Percentiles rank a stretch among this genome's conserved stretches.
These are phyloP conservation scores for Flaveria robusta DNA, from an alignment of 129 eudicot species.

Conservation along the genomic window DNA sequence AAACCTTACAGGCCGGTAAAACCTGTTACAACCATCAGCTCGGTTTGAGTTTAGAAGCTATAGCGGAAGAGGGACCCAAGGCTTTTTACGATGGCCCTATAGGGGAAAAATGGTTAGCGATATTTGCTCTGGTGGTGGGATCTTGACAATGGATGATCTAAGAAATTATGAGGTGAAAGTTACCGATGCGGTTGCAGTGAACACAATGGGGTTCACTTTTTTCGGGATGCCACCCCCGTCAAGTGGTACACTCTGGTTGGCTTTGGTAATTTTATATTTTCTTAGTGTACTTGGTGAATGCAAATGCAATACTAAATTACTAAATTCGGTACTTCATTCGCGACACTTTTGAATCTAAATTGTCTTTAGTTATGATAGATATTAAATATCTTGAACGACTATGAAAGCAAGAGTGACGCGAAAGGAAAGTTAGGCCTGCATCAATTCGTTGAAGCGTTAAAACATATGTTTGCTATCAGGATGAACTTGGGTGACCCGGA, in stretches of 20 bases:
- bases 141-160: slow-evolving; percentile 83
- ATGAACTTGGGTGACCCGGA: slow-evolving; percentile 94
- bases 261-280: slow-evolving; percentile 50
- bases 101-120: slow-evolving; percentile 69
- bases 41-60: slow-evolving; percentile 66
- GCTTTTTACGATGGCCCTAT: slow-evolving; percentile 71
- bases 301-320: neutral
- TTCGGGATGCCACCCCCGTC: slow-evolving; percentile 97
- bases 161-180: slow-evolving; percentile 67
- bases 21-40: slow-evolving; percentile 68
- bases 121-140: slow-evolving; percentile 73
- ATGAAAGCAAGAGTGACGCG: slow-evolving; percentile 40
- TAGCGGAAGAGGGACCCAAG: slow-evolving; percentile 75
- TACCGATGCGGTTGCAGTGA: slow-evolving; percentile 59
- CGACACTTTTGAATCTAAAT: neutral
- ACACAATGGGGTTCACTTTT: slow-evolving; percentile 74
- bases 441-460: slow-evolving; percentile 73
- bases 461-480: slow-evolving; percentile 85
- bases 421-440: slow-evolving; percentile 75
- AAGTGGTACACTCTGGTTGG: slow-evolving; percentile 83
- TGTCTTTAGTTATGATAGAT: slow-evolving; percentile 42
- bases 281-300: too few relatives aligned
- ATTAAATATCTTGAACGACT: slow-evolving; percentile 63
- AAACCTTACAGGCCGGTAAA: slow-evolving; percentile 62
- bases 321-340: neutral